Base-by-base conservation (phyloP, 306 rosid species). In the Acmispon strigosus region DNA sequence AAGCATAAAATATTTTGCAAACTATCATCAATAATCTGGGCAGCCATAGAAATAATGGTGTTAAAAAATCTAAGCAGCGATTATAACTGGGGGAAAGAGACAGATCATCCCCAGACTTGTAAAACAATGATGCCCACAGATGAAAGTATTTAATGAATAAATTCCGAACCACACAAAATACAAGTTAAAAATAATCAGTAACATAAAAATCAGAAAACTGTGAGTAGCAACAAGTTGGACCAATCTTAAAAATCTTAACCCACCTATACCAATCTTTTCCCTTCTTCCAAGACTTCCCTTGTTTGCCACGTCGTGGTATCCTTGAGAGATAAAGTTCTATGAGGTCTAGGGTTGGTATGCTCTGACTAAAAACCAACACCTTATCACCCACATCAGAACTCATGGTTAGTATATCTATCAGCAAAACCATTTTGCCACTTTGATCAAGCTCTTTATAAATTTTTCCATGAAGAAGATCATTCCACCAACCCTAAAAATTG, bases 231-330 rank as follows among this genome's bases (percentile, higher is more conserved):
- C 41, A 51, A 56, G 36, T 70, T 70, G 58, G 78, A 55, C 66
- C 59, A 20, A 44, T 47, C 71, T 36, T 24, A 43, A 65, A 18
- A 73, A 80, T 45, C 43, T 58, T 48, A 65, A 80, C 97, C 73
- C 53, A 94, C 98, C 98, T 90, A 82, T 86, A 94, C 98, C 98
- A 94, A 74, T 94, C 98, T 79, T 86, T 94, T 62, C 95, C 88
- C 75, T 90, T 94, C 88, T 87, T 94, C 97, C 98, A 94, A 70
- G 73, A 63, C 80, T 91, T 94, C 57, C 86, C 91, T 48, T 57
- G 81, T 81, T 82, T 87, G 73, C 89, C 90, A 57, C 60, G 81
- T 22, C 95, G 85, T 61, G 87, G 84, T 65, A 87, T 78, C 77
- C 80, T 87, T 71, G 97, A 89, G 61, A 94, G 92, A 81, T 85